phyloP scores from a whole-genome alignment of 2,329 filamentous ascomycete species.

The Colletotrichum sp. region DNA sequence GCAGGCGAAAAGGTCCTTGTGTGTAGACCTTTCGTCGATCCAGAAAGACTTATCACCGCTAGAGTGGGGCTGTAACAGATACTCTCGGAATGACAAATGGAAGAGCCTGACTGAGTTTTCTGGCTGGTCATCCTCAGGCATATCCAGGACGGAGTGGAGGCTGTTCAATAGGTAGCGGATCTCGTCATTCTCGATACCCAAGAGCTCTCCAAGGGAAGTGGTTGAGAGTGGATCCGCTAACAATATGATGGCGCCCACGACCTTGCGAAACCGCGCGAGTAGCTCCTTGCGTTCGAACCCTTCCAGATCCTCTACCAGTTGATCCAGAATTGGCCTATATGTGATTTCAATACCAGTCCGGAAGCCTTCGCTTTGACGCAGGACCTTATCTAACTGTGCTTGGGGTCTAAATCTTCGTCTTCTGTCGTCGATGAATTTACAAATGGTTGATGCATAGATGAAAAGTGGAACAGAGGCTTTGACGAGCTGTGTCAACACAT shows the following conservation, averaged over 20 bases:
- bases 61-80: not conserved
- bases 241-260: not conserved
- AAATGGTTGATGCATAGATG: not conserved
- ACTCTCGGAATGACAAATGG: not conserved
- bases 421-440: not conserved
- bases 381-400: not conserved
- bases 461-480: not conserved
- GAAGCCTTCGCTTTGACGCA: accelerated
- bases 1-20: not conserved
- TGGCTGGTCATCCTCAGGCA: not conserved
- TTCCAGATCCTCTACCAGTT: not conserved
- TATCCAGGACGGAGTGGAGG: not conserved
- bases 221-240: not conserved
- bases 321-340: not conserved
- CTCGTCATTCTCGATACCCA: accelerated
- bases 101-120: not conserved
- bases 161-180: not conserved
- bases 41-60: accelerated
- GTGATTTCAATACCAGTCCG: not conserved
- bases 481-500: not conserved
- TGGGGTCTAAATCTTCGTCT: not conserved
- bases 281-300: accelerated
- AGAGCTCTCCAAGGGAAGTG: accelerated
- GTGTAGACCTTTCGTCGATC: not conserved
- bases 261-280: not conserved